Percentiles rank a stretch among this genome's conserved stretches.
Conservation (phyloP, 345 rosid genomes). For the Cardamine chenopodiifolia region DNA sequence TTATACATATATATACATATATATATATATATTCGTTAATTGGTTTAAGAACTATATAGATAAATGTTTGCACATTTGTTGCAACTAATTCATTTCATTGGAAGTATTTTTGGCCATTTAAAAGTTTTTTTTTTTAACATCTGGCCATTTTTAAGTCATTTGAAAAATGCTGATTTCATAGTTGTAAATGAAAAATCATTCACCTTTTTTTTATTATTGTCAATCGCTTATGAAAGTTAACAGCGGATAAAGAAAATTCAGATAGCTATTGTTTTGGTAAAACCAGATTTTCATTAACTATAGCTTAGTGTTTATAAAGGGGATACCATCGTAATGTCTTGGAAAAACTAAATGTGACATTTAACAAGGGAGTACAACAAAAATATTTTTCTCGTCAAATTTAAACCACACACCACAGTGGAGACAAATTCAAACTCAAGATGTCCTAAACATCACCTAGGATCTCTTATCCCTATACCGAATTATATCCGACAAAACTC, state of each 20-base stretch:
- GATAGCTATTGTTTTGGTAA: background rate
- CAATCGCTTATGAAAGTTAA: background rate
- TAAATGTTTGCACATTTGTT: background rate
- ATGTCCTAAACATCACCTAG: conserved; percentile 27
- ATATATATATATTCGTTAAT: no score
- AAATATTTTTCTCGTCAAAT: conserved; percentile 30
- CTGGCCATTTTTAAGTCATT: background rate
- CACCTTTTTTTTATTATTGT: no score
- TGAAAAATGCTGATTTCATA: background rate
- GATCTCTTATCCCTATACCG: conserved; percentile 24
- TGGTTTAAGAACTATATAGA: no score
- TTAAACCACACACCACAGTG: conserved; percentile 25
- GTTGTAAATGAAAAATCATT: background rate
- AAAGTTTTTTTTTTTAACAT: no score
- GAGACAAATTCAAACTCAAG: conserved; percentile 37
- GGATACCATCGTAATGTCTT: background rate
- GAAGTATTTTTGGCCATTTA: background rate
- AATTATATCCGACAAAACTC: conserved; percentile 25
- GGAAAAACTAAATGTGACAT: conserved; percentile 5
- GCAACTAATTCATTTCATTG: background rate
- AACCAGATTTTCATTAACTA: background rate
- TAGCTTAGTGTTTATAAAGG: background rate
- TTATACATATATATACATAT: background rate
- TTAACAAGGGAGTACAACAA: conserved; percentile 15
- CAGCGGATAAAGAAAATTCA: background rate